These are phyloP conservation scores for Rugosomyces carneus DNA, from an alignment of 1,284 basidiomycete species.

Conservation along the genomic window DNA sequence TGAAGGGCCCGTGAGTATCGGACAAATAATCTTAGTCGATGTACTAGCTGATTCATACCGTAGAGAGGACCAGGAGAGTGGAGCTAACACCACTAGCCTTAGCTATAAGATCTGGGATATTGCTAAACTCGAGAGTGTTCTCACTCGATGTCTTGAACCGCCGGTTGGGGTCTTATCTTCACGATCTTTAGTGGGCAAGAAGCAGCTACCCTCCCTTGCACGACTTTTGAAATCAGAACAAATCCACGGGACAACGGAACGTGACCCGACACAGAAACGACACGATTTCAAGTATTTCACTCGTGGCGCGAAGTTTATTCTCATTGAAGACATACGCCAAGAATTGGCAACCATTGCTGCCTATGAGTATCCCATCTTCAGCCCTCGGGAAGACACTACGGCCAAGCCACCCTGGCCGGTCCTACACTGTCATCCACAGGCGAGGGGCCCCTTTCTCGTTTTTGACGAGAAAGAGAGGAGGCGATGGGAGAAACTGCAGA, in stretches of 20 bases:
- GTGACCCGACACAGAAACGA: slow-evolving; percentile 84
- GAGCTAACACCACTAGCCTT: slow-evolving; percentile 60
- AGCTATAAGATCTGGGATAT: slow-evolving; percentile 89
- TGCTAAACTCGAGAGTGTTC: slow-evolving; percentile 67
- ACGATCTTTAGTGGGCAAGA: slow-evolving; percentile 20
- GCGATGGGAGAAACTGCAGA: slow-evolving; percentile 54
- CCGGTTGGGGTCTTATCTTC: slow-evolving; percentile 19
- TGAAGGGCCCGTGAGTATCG: slow-evolving; percentile 46
- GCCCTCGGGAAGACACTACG: slow-evolving; percentile 40
- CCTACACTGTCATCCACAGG: slow-evolving; percentile 62
- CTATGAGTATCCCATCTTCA: slow-evolving; percentile 55
- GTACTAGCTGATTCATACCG: not conserved
- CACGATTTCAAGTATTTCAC: slow-evolving; percentile 89
- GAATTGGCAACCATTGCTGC: slow-evolving; percentile 69
- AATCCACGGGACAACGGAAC: slow-evolving; percentile 84
- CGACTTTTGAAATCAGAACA: slow-evolving; percentile 83
- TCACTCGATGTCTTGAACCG: slow-evolving; percentile 52
- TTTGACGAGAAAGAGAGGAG: slow-evolving; percentile 69
- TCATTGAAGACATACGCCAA: slow-evolving; percentile 87
- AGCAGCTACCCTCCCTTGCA: slow-evolving; percentile 38
- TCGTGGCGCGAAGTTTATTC: slow-evolving; percentile 72
- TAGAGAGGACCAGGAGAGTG: not conserved
- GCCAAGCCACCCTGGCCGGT: slow-evolving; percentile 60
- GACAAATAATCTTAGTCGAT: not conserved
- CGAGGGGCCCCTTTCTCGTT: slow-evolving; percentile 65